Evolutionary conservation across 495 filamentous ascomycete species (phyloP).

Genomic region (Neurospora sp.): DNA sequence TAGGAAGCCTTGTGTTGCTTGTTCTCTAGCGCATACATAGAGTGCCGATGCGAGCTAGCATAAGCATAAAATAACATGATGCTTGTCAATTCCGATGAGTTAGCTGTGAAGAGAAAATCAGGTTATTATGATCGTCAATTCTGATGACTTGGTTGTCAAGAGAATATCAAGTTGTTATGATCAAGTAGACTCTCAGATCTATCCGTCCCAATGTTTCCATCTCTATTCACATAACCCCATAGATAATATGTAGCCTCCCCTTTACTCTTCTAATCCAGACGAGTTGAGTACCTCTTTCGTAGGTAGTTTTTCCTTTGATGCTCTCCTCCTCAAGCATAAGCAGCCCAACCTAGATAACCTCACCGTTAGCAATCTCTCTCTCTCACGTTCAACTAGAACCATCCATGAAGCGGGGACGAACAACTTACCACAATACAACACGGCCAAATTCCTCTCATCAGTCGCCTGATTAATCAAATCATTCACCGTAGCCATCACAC

Average conservation of each 20-base stretch:
- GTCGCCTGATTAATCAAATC: slow-evolving; percentile 93
- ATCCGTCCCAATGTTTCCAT: background rate
- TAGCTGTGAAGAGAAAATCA: background rate
- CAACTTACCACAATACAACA: slow-evolving; percentile 75
- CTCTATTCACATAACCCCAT: background rate
- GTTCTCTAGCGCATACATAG: background rate
- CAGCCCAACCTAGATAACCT: slow-evolving; percentile 47
- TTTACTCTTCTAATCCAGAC: background rate
- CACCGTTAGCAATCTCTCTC: slow-evolving; percentile 7
- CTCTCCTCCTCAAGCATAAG: slow-evolving; percentile 35
- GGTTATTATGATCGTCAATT: background rate
- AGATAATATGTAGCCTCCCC: background rate
- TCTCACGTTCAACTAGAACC: background rate
- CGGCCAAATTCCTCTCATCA: slow-evolving; percentile 84
- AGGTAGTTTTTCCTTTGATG: background rate
- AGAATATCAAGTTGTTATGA: background rate
- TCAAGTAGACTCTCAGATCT: background rate
- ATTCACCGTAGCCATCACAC: slow-evolving; percentile 89
- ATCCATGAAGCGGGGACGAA: background rate
- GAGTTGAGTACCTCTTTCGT: background rate
- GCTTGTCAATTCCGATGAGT: background rate
- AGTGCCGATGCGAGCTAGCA: background rate
- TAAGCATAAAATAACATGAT: background rate
- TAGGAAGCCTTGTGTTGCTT: background rate
- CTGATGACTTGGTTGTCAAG: background rate